phyloP scores from a whole-genome alignment of 495 filamentous ascomycete species.

The Penicillium simplicissimum region DNA sequence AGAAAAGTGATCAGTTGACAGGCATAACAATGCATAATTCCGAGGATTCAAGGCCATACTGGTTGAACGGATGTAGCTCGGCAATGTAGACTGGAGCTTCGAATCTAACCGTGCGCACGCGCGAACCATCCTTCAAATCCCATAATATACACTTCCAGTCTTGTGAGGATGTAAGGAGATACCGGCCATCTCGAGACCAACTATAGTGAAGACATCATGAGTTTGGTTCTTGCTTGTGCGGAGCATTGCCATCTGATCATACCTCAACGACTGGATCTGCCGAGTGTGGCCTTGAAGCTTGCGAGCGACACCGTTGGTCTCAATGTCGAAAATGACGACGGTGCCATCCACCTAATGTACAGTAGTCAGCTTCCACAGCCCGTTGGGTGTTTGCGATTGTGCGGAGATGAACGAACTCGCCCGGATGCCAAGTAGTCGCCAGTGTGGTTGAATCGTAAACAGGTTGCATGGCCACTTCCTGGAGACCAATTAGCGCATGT shows the following conservation, averaged over 20 bases:
- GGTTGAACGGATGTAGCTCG: conserved; percentile 88
- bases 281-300: conserved; percentile 89
- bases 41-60: conserved; percentile 53
- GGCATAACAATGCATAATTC: background rate
- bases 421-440: conserved; percentile 94
- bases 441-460: conserved; percentile 86
- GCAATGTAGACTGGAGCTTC: conserved; percentile 93
- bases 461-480: conserved; percentile 66
- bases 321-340: conserved; percentile 93
- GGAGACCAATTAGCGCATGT: background rate
- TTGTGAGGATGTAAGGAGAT: conserved; percentile 90
- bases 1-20: conserved; percentile 11
- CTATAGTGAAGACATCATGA: conserved; percentile 45
- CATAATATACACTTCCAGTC: conserved; percentile 95
- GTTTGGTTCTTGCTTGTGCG: background rate
- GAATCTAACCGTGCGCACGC: conserved; percentile 74
- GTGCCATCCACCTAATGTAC: conserved; percentile 72
- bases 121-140: conserved; percentile 78
- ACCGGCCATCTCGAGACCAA: conserved; percentile 90
- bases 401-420: conserved; percentile 55
- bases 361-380: conserved; percentile 6
- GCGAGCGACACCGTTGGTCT: conserved; percentile 91
- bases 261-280: conserved; percentile 82
- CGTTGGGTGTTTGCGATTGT: background rate
- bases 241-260: conserved; percentile 5